Evolutionary conservation across 1,139 yeast species (phyloP).

Genomic region (Debaryomyces sp.): DNA sequence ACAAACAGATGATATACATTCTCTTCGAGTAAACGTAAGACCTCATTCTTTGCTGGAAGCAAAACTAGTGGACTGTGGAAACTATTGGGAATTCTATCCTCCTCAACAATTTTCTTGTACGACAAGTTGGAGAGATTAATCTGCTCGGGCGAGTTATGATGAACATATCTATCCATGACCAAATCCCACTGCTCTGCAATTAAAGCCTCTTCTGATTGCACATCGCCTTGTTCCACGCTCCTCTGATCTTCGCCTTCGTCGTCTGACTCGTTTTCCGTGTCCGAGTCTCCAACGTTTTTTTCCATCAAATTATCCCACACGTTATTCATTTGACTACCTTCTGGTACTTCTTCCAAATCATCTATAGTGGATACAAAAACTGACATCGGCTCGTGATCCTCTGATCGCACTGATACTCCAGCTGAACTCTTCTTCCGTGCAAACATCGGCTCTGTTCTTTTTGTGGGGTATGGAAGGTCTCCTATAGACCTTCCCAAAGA

Average conservation of each 20-base stretch:
- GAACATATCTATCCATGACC: conserved; percentile 31
- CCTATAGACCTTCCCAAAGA: conserved; percentile 16
- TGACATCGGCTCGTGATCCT: conserved; percentile 26
- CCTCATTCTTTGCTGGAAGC: conserved; percentile 46
- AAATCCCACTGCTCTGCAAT: conserved; percentile 31
- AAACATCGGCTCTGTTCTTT: neutral
- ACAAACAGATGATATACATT: conserved; percentile 37
- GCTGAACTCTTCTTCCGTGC: conserved; percentile 2
- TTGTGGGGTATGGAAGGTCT: conserved; percentile 16
- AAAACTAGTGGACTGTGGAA: conserved; percentile 43
- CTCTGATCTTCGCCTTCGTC: conserved; percentile 8
- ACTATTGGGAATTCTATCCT: conserved; percentile 22
- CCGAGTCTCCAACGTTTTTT: conserved; percentile 1
- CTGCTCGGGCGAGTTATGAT: conserved; percentile 44
- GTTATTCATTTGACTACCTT: neutral
- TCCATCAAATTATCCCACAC: conserved; percentile 4
- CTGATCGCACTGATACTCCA: conserved; percentile 16
- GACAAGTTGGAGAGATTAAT: conserved; percentile 45
- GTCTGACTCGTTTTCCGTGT: neutral
- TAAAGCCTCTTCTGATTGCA: conserved; percentile 17
- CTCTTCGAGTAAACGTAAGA: conserved; percentile 46
- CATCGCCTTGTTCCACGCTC: conserved; percentile 11
- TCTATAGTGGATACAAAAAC: conserved; percentile 38
- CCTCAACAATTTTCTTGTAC: conserved; percentile 33
- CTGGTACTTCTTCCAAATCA: conserved; percentile 22